Base-by-base conservation (phyloP, 805 yeast genomes). In the Schizosaccharomyces lindneri region DNA sequence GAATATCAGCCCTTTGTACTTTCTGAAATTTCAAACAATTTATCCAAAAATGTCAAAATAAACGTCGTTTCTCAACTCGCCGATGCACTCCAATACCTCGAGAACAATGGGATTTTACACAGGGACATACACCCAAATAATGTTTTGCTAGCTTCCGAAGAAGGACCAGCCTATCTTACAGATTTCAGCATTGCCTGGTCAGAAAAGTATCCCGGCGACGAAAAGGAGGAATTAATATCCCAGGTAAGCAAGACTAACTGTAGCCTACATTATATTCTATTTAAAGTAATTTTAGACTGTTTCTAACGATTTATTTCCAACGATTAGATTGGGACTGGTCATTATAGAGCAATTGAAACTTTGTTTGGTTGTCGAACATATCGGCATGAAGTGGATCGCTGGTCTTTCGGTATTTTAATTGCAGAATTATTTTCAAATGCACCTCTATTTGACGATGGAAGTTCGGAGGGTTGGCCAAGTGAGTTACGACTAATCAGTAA, bases 41-140 rank as follows among this genome's bases (percentile, higher is more conserved):
- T 51, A 13, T 6, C n/a, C 31, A 24, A 24, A 19, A 29, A 51
- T 24, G 36, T 29, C 4, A 51, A 51, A 51, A 19, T 21, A 1
- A 51, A 51, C 19, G 13, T 51, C n/a, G 31, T 29, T 19, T 24
- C 90, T 63, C 97, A 93, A 70, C 81, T 93, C 84, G 78, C 93
- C 59, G 97, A 93, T 73, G 96, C 96, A 13, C 76, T 89, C 66
- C 95, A 89, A 69, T 89, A 79, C 70, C 82, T 88, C 48, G 96
- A 89, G 72, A 85, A 95, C 11, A 85, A 85, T 87, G 97, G 96
- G 24, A 87, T 89, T 64, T 87, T 89, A 82, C 97, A 89, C 70
- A 77, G 97, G 70, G 97, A 89, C 72, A 95, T 89, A 62, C 89
- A 89, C 72, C 97, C 97, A 9, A 95, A 89, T 68, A 89, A 89